Conservation (phyloP, 352 stramenopile species). For the Peronospora farinosa region DNA sequence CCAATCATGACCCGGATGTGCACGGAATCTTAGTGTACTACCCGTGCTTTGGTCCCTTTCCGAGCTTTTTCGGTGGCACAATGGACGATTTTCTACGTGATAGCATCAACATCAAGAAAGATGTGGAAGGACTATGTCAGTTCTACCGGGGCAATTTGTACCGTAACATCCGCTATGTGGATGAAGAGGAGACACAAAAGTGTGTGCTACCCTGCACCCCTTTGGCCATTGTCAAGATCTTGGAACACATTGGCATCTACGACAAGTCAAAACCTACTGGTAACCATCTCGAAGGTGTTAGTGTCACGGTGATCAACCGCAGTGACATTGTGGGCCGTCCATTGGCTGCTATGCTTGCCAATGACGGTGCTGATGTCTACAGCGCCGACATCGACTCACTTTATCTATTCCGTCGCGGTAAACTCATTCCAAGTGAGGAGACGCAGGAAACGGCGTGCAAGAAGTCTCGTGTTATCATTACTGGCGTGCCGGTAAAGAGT, state of each 20-base stretch:
- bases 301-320: slow-evolving; percentile 95
- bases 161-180: slow-evolving; percentile 94
- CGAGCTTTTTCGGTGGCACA: slow-evolving; percentile 92
- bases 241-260: slow-evolving; percentile 89
- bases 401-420: slow-evolving; percentile 90
- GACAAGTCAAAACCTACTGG: slow-evolving; percentile 53
- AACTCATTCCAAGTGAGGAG: slow-evolving; percentile 81
- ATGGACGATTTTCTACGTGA: slow-evolving; percentile 98
- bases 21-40: slow-evolving; percentile 98
- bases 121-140: slow-evolving; percentile 94
- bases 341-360: slow-evolving; percentile 92
- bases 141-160: slow-evolving; percentile 96
- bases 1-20: slow-evolving; percentile 91
- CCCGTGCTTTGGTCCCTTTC: slow-evolving; percentile 94
- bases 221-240: slow-evolving; percentile 92
- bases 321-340: slow-evolving; percentile 95
- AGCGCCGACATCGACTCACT: slow-evolving; percentile 94
- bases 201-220: slow-evolving; percentile 96
- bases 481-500: slow-evolving; percentile 88
- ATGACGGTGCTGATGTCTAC: slow-evolving; percentile 93
- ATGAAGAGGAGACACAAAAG: slow-evolving; percentile 88
- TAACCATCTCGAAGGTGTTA: slow-evolving; percentile 74
- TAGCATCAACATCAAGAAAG: slow-evolving; percentile 93
- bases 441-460: slow-evolving; percentile 84
- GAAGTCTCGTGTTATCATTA: slow-evolving; percentile 91